A percentile compares a stretch with the other conserved stretches of the same genome.
phyloP scores from a whole-genome alignment of 139 green algal genomes.

The Chlamydomonas incerta region DNA sequence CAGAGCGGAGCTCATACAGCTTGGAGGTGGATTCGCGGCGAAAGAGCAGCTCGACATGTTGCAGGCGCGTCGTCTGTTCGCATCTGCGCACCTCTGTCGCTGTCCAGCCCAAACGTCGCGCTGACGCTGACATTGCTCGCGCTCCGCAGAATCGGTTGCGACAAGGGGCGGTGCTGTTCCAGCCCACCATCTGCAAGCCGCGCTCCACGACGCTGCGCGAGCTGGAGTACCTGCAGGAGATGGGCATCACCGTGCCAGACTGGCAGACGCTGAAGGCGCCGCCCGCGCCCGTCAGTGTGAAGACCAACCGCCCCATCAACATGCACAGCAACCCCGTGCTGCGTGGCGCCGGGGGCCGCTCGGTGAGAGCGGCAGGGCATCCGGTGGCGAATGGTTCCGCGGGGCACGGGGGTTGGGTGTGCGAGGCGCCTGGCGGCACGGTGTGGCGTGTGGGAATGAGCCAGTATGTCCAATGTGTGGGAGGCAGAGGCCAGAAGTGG shows the following conservation, averaged over 20 bases:
- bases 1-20: conserved; percentile 27
- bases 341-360: too few relatives aligned
- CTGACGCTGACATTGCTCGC: neutral
- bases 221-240: conserved; percentile 3
- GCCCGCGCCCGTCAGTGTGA: neutral
- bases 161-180: conserved; percentile 7
- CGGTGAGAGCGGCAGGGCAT: neutral
- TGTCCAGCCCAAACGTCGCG: too few relatives aligned
- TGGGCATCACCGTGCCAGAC: conserved; percentile 18
- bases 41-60: conserved; percentile 29
- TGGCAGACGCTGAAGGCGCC: conserved; percentile 1
- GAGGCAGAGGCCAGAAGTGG: too few relatives aligned
- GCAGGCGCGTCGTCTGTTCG: neutral
- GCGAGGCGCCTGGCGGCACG: too few relatives aligned
- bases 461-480: too few relatives aligned
- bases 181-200: conserved; percentile 30
- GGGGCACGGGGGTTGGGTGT: too few relatives aligned
- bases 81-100: neutral
- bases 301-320: neutral
- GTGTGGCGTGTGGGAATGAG: too few relatives aligned
- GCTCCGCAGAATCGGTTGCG: conserved; percentile 1
- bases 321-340: neutral
- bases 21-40: neutral
- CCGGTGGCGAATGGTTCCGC: too few relatives aligned
- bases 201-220: neutral